phyloP scores from a whole-genome alignment of 2,329 filamentous ascomycete genomes.

The Botrytis galanthina region DNA sequence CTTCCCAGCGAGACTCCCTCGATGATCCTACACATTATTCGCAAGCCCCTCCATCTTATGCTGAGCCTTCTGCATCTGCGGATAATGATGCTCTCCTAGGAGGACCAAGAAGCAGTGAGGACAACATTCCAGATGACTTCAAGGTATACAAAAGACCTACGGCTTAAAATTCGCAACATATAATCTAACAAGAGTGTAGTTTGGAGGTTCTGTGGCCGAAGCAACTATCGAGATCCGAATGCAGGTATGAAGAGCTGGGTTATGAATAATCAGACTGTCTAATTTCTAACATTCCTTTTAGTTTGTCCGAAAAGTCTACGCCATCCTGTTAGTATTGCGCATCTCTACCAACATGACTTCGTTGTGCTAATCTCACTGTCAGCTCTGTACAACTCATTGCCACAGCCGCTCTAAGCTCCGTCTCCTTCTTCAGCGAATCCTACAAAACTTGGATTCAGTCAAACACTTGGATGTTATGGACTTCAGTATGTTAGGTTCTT shows the following conservation, averaged over 20 bases:
- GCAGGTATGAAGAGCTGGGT: constrained; percentile 16
- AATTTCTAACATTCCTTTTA: constrained; percentile 46
- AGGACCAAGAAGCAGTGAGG: constrained; percentile 74
- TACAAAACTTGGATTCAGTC: constrained; percentile 88
- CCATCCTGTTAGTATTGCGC: constrained; percentile 65
- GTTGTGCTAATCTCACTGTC: constrained; percentile 16
- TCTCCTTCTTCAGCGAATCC: constrained; percentile 77
- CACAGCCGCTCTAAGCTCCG: constrained; percentile 74
- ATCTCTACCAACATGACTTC: not conserved
- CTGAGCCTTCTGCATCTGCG: constrained; percentile 53
- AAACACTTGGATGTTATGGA: constrained; percentile 80
- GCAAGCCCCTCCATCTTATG: constrained; percentile 82
- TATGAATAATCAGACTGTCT: not conserved
- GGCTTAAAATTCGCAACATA: not conserved
- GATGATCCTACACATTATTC: constrained; percentile 64
- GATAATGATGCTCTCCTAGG: constrained; percentile 55
- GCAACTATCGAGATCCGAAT: constrained; percentile 94
- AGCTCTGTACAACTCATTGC: constrained; percentile 85
- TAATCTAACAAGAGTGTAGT: constrained; percentile 50
- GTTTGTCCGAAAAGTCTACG: constrained; percentile 96
- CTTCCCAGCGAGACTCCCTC: constrained; percentile 83
- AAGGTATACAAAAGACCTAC: constrained; percentile 56
- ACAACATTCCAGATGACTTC: constrained; percentile 96
- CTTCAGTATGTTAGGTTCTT: constrained; percentile 56
- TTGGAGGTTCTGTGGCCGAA: constrained; percentile 89